Percentiles rank a stretch among this genome's conserved stretches.
phyloP scores from a whole-genome alignment of 2,329 filamentous ascomycete species.

The Drechslerella coelobrocha region DNA sequence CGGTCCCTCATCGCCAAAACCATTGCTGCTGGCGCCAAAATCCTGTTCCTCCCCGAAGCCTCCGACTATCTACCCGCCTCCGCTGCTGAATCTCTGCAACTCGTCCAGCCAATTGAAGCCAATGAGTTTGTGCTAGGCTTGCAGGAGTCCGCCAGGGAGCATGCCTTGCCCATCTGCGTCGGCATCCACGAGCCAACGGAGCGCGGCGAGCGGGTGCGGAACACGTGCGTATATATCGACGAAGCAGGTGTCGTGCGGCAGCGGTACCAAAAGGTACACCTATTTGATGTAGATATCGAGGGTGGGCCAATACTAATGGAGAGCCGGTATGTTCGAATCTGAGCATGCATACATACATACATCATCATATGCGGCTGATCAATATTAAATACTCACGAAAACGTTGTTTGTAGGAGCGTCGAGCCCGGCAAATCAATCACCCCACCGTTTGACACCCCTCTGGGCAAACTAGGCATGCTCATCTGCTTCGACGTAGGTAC shows the following conservation, averaged over 20 bases:
- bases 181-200: constrained; percentile 79
- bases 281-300: constrained; percentile 76
- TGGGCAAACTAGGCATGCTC: constrained; percentile 77
- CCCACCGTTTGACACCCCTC: constrained; percentile 72
- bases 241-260: constrained; percentile 66
- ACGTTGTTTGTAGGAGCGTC: constrained; percentile 62
- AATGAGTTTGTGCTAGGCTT: constrained; percentile 80
- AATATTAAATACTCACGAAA: no score
- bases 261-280: constrained; percentile 85
- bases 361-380: no score
- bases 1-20: constrained; percentile 74
- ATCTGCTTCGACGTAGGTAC: constrained; percentile 81
- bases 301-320: constrained; percentile 68
- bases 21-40: constrained; percentile 77
- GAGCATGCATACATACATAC: not conserved
- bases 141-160: constrained; percentile 69
- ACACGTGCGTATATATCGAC: constrained; percentile 72
- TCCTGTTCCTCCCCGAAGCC: constrained; percentile 91
- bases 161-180: constrained; percentile 77
- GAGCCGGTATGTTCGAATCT: constrained; percentile 60
- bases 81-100: constrained; percentile 70
- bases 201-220: constrained; percentile 65
- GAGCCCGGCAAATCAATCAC: constrained; percentile 71
- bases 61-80: constrained; percentile 82
- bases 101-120: constrained; percentile 70